Evolutionary conservation across 1,284 basidiomycete species (phyloP).

Genomic region (Cryptococcus sp.): DNA sequence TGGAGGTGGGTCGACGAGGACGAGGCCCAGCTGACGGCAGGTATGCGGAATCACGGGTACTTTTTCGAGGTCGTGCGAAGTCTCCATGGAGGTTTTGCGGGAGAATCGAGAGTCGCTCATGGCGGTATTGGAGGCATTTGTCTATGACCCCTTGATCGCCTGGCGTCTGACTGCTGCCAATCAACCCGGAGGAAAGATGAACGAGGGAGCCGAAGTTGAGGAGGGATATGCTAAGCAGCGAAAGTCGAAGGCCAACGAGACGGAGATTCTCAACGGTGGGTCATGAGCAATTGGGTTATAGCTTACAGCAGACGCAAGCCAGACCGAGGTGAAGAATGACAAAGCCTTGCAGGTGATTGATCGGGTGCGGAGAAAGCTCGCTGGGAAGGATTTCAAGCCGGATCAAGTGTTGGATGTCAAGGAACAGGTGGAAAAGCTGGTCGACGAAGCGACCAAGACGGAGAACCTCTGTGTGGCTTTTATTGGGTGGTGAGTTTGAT

Average conservation of each 20-base stretch:
- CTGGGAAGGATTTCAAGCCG: constrained; percentile 86
- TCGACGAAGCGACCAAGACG: constrained; percentile 80
- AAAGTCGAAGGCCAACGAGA: constrained; percentile 46
- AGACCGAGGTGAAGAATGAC: constrained; percentile 81
- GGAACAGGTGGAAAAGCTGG: constrained; percentile 82
- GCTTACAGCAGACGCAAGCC: constrained; percentile 30
- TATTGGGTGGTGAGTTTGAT: constrained; percentile 71
- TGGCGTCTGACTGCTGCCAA: constrained; percentile 51
- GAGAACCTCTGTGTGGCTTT: constrained; percentile 95
- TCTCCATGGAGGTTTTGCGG: constrained; percentile 92
- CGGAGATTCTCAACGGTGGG: constrained; percentile 46
- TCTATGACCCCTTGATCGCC: constrained; percentile 56
- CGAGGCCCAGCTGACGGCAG: constrained; percentile 45
- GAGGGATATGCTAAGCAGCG: constrained; percentile 33
- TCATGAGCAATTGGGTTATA: background rate
- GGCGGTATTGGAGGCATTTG: constrained; percentile 86
- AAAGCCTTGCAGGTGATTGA: constrained; percentile 85
- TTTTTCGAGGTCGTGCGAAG: constrained; percentile 92
- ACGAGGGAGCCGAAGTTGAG: constrained; percentile 21
- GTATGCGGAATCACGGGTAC: constrained; percentile 97
- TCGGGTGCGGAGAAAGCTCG: constrained; percentile 87
- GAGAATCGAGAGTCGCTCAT: constrained; percentile 97
- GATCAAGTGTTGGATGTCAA: constrained; percentile 64
- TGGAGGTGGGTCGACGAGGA: constrained; percentile 68
- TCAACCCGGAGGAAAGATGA: constrained; percentile 38